phyloP scores from a whole-genome alignment of 139 green algal genomes.

The Pseudopediastrum boryanum region DNA sequence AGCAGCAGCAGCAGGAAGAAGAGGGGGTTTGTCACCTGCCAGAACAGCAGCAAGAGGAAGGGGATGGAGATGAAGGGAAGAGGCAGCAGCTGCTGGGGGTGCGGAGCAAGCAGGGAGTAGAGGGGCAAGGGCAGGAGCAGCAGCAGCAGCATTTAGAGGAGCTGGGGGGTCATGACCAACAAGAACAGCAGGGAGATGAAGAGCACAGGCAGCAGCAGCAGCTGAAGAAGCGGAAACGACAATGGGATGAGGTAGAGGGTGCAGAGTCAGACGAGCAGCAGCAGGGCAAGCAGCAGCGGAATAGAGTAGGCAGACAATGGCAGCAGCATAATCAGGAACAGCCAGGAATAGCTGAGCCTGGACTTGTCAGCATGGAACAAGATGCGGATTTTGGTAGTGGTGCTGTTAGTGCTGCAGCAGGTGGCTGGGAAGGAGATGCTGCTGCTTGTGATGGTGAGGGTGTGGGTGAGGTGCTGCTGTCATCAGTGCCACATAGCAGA shows the following conservation, averaged over 20 bases:
- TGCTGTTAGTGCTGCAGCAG: background rate
- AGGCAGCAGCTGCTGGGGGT: no score
- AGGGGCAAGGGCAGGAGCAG: background rate
- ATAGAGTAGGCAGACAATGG: no score
- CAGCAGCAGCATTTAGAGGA: constrained; percentile 12
- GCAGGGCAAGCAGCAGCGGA: no score
- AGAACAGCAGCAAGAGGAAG: background rate
- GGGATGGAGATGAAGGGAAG: background rate
- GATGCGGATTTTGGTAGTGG: background rate
- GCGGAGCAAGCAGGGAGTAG: background rate
- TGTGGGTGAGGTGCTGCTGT: constrained; percentile 53
- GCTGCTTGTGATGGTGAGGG: background rate
- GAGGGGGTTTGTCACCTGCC: no score
- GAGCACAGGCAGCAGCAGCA: constrained; percentile 1
- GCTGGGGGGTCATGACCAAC: no score
- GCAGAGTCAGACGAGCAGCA: no score
- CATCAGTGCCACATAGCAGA: constrained; percentile 63
- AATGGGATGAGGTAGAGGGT: no score
- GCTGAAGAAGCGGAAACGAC: no score
- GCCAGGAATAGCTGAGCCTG: no score
- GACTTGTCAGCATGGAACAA: background rate
- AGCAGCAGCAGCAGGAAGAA: background rate
- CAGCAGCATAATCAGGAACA: no score
- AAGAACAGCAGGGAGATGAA: no score
- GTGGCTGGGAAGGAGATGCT: background rate